phyloP scores from a whole-genome alignment of 83 land plant species.

The Larix sibirica region DNA sequence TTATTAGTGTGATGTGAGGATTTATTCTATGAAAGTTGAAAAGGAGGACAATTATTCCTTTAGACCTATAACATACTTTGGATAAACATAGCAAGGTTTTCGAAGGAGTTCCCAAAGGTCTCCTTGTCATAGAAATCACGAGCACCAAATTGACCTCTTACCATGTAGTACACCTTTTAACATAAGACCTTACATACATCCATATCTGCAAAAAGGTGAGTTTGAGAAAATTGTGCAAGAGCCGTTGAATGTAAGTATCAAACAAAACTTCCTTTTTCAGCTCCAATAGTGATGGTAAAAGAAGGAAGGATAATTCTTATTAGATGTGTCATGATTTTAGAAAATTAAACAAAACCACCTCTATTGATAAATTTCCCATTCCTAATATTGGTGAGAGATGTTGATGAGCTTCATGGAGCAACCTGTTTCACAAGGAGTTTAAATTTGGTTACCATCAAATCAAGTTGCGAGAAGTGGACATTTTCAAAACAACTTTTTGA shows the following conservation, averaged over 20 bases:
- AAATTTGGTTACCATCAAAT: conserved; percentile 24
- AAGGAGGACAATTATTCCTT: too few relatives aligned
- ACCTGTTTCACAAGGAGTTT: conserved; percentile 23
- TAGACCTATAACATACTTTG: too few relatives aligned
- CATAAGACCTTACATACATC: conserved; percentile 14
- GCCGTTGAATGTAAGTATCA: neutral
- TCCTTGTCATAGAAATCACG: neutral
- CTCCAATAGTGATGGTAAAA: conserved; percentile 21
- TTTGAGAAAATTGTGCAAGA: conserved; percentile 12
- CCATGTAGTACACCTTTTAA: neutral
- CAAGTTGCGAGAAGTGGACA: conserved; percentile 2
- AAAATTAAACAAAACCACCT: conserved; percentile 15
- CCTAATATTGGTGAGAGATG: conserved; percentile 17
- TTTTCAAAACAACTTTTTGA: conserved; percentile 25
- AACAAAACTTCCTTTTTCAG: conserved; percentile 11
- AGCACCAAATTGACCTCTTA: neutral
- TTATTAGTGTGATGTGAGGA: too few relatives aligned
- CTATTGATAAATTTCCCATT: conserved; percentile 19
- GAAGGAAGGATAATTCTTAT: conserved; percentile 23
- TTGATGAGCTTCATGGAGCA: conserved; percentile 23
- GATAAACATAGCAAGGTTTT: too few relatives aligned
- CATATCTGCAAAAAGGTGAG: conserved; percentile 1
- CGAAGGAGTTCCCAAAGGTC: too few relatives aligned
- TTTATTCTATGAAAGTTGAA: too few relatives aligned
- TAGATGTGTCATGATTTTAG: conserved; percentile 20